Evolutionary conservation across 352 stramenopile species (phyloP), one percentile per base, ranked within the genome.

Genomic region (Phytophthora pistaciae): DNA sequence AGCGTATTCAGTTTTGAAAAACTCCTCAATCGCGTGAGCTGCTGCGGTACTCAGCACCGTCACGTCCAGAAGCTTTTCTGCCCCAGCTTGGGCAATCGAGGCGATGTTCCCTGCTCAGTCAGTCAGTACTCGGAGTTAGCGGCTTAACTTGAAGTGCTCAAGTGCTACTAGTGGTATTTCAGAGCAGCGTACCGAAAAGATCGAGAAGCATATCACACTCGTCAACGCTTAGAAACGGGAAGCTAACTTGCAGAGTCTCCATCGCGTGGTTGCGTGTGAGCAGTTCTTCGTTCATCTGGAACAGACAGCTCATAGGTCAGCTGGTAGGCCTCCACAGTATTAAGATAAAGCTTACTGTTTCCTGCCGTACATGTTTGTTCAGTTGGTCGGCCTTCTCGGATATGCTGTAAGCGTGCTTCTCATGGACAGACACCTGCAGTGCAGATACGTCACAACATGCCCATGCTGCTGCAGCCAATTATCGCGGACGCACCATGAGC

Each of bases 171-270:
- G 29, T 6, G 5, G 38, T n/a, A 44, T 44, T 8, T 44, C 38
- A 44, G 16, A 8, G 49, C 36, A 18, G 66, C 74, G n/a, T 44
- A 91, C 86, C 86, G 48, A 91, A 94, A 27, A 92, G 58, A 54
- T 92, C 86, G n/a, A 94, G 72, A 10, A 94, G 74, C 86, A 94
- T 94, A 23, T 94, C 86, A 40, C 81, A 91, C 40, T 94, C 86
- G 57, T 90, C 86, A 3, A 56, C 49, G 38, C 62, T 84, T 20
- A 94, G 68, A 48, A 91, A 91, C 16, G 74, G 72, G 50, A 94
- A 87, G 69, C 90, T 94, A 14, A 62, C 59, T 27, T 64, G 71
- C 5, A 94, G 61, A 11, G 74, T 76, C 1, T 58, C 29, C 49
- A 92, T 69, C 8, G 84, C 83, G 49, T 90, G 74, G 18, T 83